phyloP scores from a whole-genome alignment of 148 eudicot genomes.

The Arbutus unedo region DNA sequence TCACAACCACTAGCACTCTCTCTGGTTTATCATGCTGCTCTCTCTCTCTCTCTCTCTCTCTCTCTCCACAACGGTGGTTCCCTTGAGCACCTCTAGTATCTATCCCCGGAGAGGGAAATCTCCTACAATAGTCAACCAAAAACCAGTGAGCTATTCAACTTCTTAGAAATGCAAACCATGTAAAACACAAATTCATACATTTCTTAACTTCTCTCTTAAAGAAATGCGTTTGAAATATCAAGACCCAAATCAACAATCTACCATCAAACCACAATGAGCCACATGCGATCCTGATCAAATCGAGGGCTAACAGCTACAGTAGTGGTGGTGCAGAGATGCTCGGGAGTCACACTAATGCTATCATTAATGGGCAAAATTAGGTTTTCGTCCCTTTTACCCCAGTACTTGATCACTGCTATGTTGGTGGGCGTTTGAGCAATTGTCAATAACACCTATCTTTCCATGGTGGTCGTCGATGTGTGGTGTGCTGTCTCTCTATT shows the following conservation, averaged over 20 bases:
- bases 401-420: conserved; percentile 92
- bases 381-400: conserved; percentile 93
- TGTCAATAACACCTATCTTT: conserved; percentile 63
- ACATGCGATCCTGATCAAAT: conserved; percentile 83
- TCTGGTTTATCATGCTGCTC: too few species aligned
- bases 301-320: conserved; percentile 81
- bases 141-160: background rate
- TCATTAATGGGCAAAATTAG: conserved; percentile 83
- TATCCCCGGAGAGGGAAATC: conserved; percentile 76
- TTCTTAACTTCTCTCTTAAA: background rate
- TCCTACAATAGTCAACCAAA: conserved; percentile 56
- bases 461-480: too few species aligned
- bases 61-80: too few species aligned
- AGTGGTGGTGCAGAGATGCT: conserved; percentile 94
- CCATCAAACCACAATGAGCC: conserved; percentile 55
- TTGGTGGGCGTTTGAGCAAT: conserved; percentile 95
- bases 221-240: background rate
- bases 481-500: too few species aligned
- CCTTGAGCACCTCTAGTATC: conserved; percentile 78
- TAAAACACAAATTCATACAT: background rate
- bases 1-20: too few species aligned
- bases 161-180: background rate
- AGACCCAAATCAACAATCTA: background rate
- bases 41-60: too few species aligned
- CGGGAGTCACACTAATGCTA: conserved; percentile 92